These are phyloP conservation scores for Tremella yokohamensis DNA, from an alignment of 768 basidiomycete species.

Conservation along the genomic window DNA sequence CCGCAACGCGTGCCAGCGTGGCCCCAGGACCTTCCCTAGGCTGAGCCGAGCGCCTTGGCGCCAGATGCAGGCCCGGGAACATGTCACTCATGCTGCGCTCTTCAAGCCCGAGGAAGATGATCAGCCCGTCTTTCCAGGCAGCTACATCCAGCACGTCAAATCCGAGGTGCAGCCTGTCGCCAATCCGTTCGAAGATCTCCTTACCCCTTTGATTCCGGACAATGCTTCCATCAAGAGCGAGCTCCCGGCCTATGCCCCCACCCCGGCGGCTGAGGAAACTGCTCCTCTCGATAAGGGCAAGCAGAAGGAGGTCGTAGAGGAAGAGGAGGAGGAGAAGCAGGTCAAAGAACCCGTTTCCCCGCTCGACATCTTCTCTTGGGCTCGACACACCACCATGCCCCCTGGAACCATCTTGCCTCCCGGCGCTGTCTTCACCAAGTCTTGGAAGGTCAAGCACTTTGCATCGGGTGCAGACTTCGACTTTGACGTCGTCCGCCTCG, in stretches of 20 bases:
- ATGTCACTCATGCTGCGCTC: no score
- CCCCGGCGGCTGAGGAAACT: not conserved
- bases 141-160: no score
- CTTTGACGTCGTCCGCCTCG: slow-evolving; percentile 27
- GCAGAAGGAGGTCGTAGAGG: slow-evolving; percentile 3
- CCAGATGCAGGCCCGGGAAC: no score
- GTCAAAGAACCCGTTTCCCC: slow-evolving; percentile 13
- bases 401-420: slow-evolving; percentile 45
- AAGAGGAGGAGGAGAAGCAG: slow-evolving; percentile 1
- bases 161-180: not conserved
- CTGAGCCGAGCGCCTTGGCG: no score
- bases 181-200: not conserved
- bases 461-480: slow-evolving; percentile 43
- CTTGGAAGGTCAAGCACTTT: slow-evolving; percentile 48
- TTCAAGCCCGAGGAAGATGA: no score
- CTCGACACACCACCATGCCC: slow-evolving; percentile 46
- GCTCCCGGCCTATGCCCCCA: not conserved
- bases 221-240: not conserved
- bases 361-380: slow-evolving; percentile 43
- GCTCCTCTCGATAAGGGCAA: not conserved
- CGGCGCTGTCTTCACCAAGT: slow-evolving; percentile 50
- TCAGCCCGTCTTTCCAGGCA: no score
- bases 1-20: not conserved
- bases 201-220: not conserved
- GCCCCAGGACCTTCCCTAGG: no score